A percentile compares a stretch with the other conserved stretches of the same genome.
Conservation (phyloP, 108 stramenopile genomes). For the Cyclotella atomus region DNA sequence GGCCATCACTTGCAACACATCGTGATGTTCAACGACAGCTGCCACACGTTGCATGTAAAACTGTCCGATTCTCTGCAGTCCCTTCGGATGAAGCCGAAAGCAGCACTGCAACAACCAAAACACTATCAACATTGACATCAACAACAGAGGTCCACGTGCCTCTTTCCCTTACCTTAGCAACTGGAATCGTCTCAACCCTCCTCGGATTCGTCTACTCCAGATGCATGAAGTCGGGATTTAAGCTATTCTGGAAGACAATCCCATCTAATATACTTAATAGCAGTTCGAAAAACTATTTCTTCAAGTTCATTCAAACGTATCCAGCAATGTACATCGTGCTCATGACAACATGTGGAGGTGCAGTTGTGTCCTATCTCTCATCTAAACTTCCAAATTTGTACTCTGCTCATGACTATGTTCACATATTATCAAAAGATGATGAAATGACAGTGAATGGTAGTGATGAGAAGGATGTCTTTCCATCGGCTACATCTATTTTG, state of each 20-base stretch:
- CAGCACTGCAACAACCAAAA: not conserved
- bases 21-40: too few relatives aligned
- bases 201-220: conserved; percentile 31
- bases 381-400: conserved; percentile 20
- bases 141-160: conserved; percentile 4
- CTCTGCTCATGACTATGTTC: conserved; percentile 41
- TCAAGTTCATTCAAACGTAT: conserved; percentile 10
- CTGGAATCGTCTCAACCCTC: conserved; percentile 31
- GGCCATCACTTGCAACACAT: too few relatives aligned
- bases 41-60: too few relatives aligned
- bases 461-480: conserved; percentile 38
- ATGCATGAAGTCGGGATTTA: conserved; percentile 31
- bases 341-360: conserved; percentile 20
- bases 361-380: conserved; percentile 19
- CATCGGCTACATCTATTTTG: conserved; percentile 28
- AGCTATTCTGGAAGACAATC: conserved; percentile 31
- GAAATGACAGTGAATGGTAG: not conserved
- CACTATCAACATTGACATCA: not conserved
- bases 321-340: conserved; percentile 26
- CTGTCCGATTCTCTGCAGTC: not conserved
- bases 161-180: conserved; percentile 20
- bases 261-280: conserved; percentile 1
- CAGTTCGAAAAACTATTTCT: not conserved
- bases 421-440: conserved; percentile 30
- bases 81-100: not conserved